Evolutionary conservation across 768 basidiomycete species (phyloP).

Genomic region (Mycena capillaripes): DNA sequence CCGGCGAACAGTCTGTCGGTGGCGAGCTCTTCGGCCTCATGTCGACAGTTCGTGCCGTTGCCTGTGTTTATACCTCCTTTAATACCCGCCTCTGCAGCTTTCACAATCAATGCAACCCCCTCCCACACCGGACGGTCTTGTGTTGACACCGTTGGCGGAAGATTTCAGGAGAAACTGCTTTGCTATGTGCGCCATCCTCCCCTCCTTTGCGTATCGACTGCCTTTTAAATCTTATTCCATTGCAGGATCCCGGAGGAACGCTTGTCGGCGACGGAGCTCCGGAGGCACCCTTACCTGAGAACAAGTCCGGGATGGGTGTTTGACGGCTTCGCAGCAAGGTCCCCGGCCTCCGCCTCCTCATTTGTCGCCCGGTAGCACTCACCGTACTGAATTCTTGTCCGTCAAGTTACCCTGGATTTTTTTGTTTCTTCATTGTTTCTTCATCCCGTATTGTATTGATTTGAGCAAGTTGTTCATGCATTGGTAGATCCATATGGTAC

Average conservation of each 20-base stretch:
- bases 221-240: constrained; percentile 21
- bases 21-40: constrained; percentile 93
- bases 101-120: constrained; percentile 89
- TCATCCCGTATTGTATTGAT: constrained; percentile 17
- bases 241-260: constrained; percentile 86
- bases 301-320: constrained; percentile 84
- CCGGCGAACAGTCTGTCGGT: constrained; percentile 89
- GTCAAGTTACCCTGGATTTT: constrained; percentile 22
- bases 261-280: constrained; percentile 82
- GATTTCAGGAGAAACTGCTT: constrained; percentile 94
- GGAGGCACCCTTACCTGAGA: constrained; percentile 82
- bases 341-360: too few species aligned
- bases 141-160: constrained; percentile 79
- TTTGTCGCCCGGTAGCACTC: constrained; percentile 19
- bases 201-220: constrained; percentile 11
- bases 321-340: constrained; percentile 65
- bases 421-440: constrained; percentile 19
- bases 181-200: constrained; percentile 77
- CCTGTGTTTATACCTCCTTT: too few species aligned
- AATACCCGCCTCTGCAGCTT: too few species aligned
- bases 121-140: constrained; percentile 88
- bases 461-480: constrained; percentile 40
- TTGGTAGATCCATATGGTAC: constrained; percentile 55
- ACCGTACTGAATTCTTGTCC: constrained; percentile 29
- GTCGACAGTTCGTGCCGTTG: too few species aligned